These are phyloP conservation scores for Fusarium coicis DNA, from an alignment of 2,329 filamentous ascomycete genomes.

Conservation along the genomic window DNA sequence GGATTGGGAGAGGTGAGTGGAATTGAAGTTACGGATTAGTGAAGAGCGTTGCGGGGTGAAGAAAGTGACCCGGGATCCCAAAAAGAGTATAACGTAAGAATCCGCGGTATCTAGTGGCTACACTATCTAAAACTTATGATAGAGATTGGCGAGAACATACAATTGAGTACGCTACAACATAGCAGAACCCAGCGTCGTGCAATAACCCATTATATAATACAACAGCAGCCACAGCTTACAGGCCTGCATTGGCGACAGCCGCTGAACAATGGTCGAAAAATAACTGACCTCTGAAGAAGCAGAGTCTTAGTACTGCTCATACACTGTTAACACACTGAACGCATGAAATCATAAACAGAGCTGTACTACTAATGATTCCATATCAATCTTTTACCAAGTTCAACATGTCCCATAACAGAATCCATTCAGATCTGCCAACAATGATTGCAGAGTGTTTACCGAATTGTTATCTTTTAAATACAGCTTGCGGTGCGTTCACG, in stretches of 20 bases:
- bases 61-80: not conserved
- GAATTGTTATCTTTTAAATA: too few species aligned
- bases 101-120: not conserved
- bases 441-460: too few species aligned
- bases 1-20: not conserved
- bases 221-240: not conserved
- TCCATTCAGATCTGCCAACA: not conserved
- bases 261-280: fast-evolving
- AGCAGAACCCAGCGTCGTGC: not conserved
- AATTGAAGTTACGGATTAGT: not conserved
- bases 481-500: not conserved
- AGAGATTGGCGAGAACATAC: not conserved
- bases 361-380: not conserved
- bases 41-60: not conserved
- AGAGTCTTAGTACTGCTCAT: not conserved
- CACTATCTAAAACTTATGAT: not conserved
- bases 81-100: not conserved
- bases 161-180: not conserved
- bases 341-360: not conserved
- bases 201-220: not conserved
- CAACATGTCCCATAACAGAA: fast-evolving
- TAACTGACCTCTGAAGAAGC: not conserved
- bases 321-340: not conserved
- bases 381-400: not conserved
- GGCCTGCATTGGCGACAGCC: not conserved